Evolutionary conservation across 768 basidiomycete species (phyloP).

Genomic region (Tephrocybe sp.): DNA sequence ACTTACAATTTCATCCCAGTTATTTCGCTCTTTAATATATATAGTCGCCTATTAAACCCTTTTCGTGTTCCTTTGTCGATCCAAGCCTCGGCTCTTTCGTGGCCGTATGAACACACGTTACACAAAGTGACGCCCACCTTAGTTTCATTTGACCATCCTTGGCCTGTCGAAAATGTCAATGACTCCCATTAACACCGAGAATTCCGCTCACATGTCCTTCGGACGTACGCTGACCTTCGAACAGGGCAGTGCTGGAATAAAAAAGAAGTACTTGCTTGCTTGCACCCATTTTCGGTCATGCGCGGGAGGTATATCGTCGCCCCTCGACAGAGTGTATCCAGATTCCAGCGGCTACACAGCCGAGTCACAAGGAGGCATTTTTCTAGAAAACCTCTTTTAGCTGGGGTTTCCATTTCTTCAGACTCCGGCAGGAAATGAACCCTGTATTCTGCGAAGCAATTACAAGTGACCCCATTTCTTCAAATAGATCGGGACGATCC

Average conservation of each 20-base stretch:
- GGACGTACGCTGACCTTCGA: no score
- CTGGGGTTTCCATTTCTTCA: no score
- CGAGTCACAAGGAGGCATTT: no score
- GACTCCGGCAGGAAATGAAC: no score
- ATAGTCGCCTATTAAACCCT: conserved; percentile 5
- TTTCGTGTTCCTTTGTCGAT: not conserved
- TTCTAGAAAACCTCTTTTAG: no score
- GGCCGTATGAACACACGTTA: not conserved
- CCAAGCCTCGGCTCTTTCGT: not conserved
- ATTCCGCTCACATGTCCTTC: not conserved
- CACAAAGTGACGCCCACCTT: not conserved
- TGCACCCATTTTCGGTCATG: not conserved
- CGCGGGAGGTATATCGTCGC: no score
- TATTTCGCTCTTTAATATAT: conserved; percentile 11
- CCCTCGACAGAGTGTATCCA: no score
- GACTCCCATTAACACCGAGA: not conserved
- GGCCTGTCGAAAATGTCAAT: not conserved
- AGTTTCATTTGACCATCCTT: conserved; percentile 1
- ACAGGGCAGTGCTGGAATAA: not conserved
- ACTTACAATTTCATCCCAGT: not conserved
- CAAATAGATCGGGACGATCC: no score
- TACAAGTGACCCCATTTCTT: no score
- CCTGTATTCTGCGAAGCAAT: no score
- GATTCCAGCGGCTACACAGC: no score
- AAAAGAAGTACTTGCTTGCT: not conserved